These are phyloP conservation scores for Suillus subaureus DNA, from an alignment of 768 basidiomycete species.

Conservation along the genomic window DNA sequence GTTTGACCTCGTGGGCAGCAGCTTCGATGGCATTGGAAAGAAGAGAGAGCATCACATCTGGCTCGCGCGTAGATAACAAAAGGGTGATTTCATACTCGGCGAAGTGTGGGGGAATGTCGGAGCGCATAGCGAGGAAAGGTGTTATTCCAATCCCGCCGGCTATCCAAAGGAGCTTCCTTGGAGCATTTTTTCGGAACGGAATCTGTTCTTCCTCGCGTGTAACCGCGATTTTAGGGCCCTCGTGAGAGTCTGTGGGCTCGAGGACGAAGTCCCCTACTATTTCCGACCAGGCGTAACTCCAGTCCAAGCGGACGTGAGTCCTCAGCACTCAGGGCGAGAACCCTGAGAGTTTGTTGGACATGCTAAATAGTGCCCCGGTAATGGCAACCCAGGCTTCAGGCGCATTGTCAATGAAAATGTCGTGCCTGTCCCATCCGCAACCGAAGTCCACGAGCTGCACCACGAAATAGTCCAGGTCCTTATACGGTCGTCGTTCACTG, in stretches of 20 bases:
- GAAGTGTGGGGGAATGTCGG: not conserved
- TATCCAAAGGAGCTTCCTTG: constrained; percentile 48
- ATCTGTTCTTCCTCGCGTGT: not conserved
- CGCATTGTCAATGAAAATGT: constrained; percentile 56
- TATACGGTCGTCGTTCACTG: constrained; percentile 65
- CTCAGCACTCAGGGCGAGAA: constrained; percentile 41
- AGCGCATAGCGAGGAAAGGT: constrained; percentile 63
- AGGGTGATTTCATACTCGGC: constrained; percentile 43
- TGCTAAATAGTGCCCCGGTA: constrained; percentile 54
- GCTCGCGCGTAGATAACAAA: constrained; percentile 56
- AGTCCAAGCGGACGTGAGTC: constrained; percentile 44
- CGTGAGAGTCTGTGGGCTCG: constrained; percentile 1
- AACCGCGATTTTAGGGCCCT: not conserved
- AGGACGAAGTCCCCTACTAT: constrained; percentile 56
- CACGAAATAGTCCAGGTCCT: constrained; percentile 66
- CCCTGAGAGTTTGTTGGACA: constrained; percentile 45
- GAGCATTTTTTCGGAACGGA: not conserved
- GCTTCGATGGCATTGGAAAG: not conserved
- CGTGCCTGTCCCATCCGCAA: not conserved
- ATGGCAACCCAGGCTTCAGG: constrained; percentile 56
- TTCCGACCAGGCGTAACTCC: constrained; percentile 48
- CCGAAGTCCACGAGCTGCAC: constrained; percentile 21
- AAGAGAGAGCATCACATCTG: constrained; percentile 50
- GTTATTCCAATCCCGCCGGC: constrained; percentile 70
- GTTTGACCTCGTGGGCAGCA: constrained; percentile 7